Evolutionary conservation across 2,329 filamentous ascomycete species (phyloP).

Genomic region (Microascus cirrosus): DNA sequence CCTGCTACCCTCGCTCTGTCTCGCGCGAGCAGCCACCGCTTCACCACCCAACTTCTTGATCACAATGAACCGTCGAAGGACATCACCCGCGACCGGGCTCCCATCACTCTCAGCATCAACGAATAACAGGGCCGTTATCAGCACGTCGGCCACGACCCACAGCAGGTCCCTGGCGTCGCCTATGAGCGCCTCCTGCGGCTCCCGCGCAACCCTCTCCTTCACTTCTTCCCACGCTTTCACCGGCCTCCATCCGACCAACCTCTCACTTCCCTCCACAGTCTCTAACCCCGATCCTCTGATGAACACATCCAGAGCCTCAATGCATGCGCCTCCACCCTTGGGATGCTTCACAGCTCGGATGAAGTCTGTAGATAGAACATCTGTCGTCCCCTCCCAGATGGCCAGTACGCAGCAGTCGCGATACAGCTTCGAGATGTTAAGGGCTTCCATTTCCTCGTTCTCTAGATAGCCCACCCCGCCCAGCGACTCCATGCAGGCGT

Average conservation of each 20-base stretch:
- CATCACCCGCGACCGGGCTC: slow-evolving; percentile 22
- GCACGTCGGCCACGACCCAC: slow-evolving; percentile 29
- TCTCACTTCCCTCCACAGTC: slow-evolving; percentile 12
- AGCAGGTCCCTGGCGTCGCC: slow-evolving; percentile 32
- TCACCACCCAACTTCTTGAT: slow-evolving; percentile 9
- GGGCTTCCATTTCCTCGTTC: slow-evolving; percentile 49
- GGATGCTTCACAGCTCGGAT: slow-evolving; percentile 35
- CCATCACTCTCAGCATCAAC: slow-evolving; percentile 26
- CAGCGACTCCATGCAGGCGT: slow-evolving; percentile 50
- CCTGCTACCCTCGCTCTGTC: background rate
- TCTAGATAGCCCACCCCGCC: slow-evolving; percentile 57
- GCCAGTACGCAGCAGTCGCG: slow-evolving; percentile 52
- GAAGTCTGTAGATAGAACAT: slow-evolving; percentile 50
- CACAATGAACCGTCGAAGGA: slow-evolving; percentile 27
- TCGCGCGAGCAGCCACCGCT: background rate
- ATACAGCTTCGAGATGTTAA: slow-evolving; percentile 56
- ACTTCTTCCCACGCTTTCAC: slow-evolving; percentile 26
- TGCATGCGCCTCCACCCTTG: slow-evolving; percentile 19
- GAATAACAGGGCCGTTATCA: slow-evolving; percentile 29
- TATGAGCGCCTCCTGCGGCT: slow-evolving; percentile 26
- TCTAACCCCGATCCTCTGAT: slow-evolving; percentile 13
- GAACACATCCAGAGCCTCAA: slow-evolving; percentile 31
- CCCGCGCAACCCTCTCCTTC: slow-evolving; percentile 21
- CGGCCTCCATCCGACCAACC: slow-evolving; percentile 14
- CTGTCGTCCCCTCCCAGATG: slow-evolving; percentile 66